Conservation (phyloP, 805 yeast species). For the Cyberlindnera japonica region DNA sequence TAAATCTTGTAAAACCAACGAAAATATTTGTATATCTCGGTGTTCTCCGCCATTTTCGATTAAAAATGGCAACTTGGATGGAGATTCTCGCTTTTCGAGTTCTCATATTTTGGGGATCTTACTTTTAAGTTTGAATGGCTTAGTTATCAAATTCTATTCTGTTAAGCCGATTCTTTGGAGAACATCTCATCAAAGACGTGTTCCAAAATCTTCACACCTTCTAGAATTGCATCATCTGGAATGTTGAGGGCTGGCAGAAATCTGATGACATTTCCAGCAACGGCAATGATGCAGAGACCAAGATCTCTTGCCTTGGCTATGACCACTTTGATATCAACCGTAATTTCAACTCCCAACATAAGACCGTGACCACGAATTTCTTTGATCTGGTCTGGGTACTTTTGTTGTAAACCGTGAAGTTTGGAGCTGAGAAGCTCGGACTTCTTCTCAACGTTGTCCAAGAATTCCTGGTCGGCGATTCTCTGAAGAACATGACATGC, state of each 20-base stretch:
- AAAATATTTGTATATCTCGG: too few species aligned
- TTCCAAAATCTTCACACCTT: slow-evolving; percentile 71
- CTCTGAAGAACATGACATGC: slow-evolving; percentile 72
- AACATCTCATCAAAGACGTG: slow-evolving; percentile 41
- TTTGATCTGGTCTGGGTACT: slow-evolving; percentile 54
- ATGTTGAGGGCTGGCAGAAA: slow-evolving; percentile 91
- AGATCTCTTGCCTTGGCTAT: slow-evolving; percentile 67
- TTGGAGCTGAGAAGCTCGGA: slow-evolving; percentile 53
- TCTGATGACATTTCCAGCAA: slow-evolving; percentile 88
- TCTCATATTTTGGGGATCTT: too few species aligned
- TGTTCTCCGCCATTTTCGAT: too few species aligned
- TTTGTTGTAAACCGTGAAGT: slow-evolving; percentile 45
- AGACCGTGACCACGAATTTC: not conserved
- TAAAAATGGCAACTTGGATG: too few species aligned
- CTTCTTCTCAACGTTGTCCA: slow-evolving; percentile 55
- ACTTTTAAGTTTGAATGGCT: too few species aligned
- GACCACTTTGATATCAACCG: slow-evolving; percentile 79
- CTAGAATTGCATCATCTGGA: slow-evolving; percentile 58
- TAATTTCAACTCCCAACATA: slow-evolving; percentile 43
- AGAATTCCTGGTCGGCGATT: slow-evolving; percentile 57
- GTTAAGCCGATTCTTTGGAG: too few species aligned
- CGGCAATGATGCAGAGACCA: slow-evolving; percentile 83
- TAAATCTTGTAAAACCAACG: too few species aligned
- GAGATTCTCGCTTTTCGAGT: too few species aligned
- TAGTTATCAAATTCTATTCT: too few species aligned